Evolutionary conservation across 1,284 basidiomycete genomes (phyloP).

Genomic region (Singerocomus inundabilis): DNA sequence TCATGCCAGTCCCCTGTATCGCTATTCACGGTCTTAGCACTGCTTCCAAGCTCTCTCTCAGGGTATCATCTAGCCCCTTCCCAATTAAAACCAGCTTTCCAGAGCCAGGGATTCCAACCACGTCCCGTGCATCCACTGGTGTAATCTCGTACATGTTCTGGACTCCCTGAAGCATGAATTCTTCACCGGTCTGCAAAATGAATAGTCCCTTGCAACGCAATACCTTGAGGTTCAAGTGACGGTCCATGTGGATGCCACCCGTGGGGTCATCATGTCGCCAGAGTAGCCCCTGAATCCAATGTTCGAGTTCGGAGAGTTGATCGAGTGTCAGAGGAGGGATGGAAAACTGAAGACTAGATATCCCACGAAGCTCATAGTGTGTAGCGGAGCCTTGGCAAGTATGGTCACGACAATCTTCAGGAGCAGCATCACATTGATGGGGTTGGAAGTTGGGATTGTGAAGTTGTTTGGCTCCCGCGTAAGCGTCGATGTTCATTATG

Average conservation of each 20-base stretch:
- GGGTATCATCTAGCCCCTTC: constrained; percentile 60
- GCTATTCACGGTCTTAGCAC: constrained; percentile 12
- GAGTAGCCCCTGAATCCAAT: constrained; percentile 74
- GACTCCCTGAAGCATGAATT: constrained; percentile 83
- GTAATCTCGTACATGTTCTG: constrained; percentile 80
- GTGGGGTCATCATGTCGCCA: constrained; percentile 61
- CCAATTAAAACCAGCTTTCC: constrained; percentile 91
- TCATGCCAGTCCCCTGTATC: no score
- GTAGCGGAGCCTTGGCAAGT: constrained; percentile 18
- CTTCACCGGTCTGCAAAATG: constrained; percentile 47
- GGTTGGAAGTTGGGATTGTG: constrained; percentile 24
- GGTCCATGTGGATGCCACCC: constrained; percentile 5
- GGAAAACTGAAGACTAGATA: constrained; percentile 68
- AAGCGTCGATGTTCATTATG: constrained; percentile 82
- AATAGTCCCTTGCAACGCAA: constrained; percentile 86
- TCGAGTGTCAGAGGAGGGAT: constrained; percentile 54
- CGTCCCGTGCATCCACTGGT: constrained; percentile 40
- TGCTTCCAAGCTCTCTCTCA: constrained; percentile 50
- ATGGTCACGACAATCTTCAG: constrained; percentile 23
- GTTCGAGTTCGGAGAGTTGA: constrained; percentile 57
- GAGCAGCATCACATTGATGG: constrained; percentile 31
- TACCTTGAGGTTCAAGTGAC: constrained; percentile 47
- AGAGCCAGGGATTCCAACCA: constrained; percentile 48
- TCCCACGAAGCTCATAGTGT: constrained; percentile 67
- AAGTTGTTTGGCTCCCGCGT: constrained; percentile 40